Evolutionary conservation across 441 rosid species (phyloP), one percentile per base, ranked within the genome.

Genomic region (Breynia disticha): DNA sequence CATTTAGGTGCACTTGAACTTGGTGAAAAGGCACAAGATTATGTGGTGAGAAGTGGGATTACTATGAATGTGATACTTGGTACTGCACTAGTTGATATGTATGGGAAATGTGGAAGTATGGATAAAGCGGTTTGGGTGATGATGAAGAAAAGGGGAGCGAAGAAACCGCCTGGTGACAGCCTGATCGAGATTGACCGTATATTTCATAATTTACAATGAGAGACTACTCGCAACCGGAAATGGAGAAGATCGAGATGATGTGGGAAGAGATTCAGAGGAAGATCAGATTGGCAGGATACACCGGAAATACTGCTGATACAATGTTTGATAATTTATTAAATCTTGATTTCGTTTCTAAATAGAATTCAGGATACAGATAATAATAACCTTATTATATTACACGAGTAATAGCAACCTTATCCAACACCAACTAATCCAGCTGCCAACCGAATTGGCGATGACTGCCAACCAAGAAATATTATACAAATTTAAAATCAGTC

Each of bases 131-230:
- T 78, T 52, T n/a, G 1, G 63, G 69, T 62, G 52, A 74, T 83
- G 84, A 86, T 86, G 93, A 83, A 80, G 64, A 72, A 72, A 24
- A 68, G 69, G 49, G 73, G 79, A 62, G 79, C 79, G 19, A 75
- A 37, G 62, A 86, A 86, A 47, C 82, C 82, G 49, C 88, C 95
- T 11, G 95, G 88, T 56, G 69, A 74, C 50, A 83, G 84, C 67
- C 75, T 84, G 80, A 75, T 76, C 1, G 86, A 83, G 67, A 58
- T 79, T 12, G 83, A 72, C 28, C 77, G 77, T 41, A 66, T 65
- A 22, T 78, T 86, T 49, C 80, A 83, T 6, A 82, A 76, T 81
- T 83, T 46, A 81, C 81, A 7, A 71, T 79, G 0, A 90, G 87
- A 41, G 93, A 86, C 63, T 63, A 69, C n/a, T 61, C 43, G 20